Percentiles rank a stretch among this genome's conserved stretches.
These are phyloP conservation scores for Daedaleopsis sinensis DNA, from an alignment of 768 basidiomycete species.

Conservation along the genomic window DNA sequence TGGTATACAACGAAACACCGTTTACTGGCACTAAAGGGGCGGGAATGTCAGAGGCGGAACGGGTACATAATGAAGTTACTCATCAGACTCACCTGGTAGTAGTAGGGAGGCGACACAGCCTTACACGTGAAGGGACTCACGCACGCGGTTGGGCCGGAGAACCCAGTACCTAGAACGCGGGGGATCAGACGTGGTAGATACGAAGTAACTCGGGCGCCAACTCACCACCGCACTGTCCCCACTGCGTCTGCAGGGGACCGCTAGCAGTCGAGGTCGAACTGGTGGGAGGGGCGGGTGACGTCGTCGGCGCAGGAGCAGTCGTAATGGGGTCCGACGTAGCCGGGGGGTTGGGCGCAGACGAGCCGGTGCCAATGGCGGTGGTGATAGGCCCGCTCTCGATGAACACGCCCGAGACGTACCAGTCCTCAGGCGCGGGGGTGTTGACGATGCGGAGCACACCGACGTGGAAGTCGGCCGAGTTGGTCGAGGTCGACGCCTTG, in stretches of 20 bases:
- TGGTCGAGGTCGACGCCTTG: conserved; percentile 54
- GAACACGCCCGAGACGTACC: conserved; percentile 63
- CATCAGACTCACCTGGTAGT: conserved; percentile 47
- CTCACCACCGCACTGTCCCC: conserved; percentile 56
- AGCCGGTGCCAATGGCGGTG: conserved; percentile 48
- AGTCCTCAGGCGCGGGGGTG: conserved; percentile 51
- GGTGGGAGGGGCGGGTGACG: conserved; percentile 21
- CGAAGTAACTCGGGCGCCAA: background rate
- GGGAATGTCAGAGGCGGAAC: too few relatives aligned
- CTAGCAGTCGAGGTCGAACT: conserved; percentile 36
- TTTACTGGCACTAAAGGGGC: too few relatives aligned
- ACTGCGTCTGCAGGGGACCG: conserved; percentile 46
- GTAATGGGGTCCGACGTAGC: conserved; percentile 15
- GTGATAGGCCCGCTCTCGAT: conserved; percentile 61
- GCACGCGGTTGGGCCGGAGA: conserved; percentile 50
- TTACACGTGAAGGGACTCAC: conserved; percentile 45
- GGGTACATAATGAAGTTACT: too few relatives aligned
- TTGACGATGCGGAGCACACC: conserved; percentile 61
- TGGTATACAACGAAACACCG: too few relatives aligned
- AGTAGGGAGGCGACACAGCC: conserved; percentile 51
- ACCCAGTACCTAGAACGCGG: conserved; percentile 40
- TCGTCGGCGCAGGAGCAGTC: conserved; percentile 28
- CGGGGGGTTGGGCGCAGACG: conserved; percentile 7
- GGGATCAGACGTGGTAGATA: background rate
- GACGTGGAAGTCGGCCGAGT: conserved; percentile 64